Evolutionary conservation across 2,329 filamentous ascomycete species (phyloP).

Genomic region (Cercospora canescens): DNA sequence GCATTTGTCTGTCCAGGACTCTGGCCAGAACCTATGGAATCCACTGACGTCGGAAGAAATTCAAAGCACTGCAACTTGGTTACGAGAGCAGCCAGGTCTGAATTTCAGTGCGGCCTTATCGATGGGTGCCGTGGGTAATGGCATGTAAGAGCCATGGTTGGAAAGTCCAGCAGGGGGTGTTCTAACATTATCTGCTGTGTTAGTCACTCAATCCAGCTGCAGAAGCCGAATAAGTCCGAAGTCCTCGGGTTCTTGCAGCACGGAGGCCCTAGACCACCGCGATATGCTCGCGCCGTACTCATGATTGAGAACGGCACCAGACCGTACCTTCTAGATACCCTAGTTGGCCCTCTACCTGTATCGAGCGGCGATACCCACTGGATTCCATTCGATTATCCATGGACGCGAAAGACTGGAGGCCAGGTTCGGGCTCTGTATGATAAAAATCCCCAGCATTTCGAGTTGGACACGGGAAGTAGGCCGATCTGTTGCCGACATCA

Average conservation of each 20-base stretch:
- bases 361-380: not conserved
- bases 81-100: not conserved
- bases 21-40: not conserved
- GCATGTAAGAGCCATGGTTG: not conserved
- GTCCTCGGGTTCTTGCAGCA: not conserved
- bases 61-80: not conserved
- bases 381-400: not conserved
- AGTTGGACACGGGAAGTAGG: not conserved
- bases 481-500: conserved; percentile 39
- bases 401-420: not conserved
- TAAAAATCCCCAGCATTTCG: too few relatives aligned
- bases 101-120: not conserved
- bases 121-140: not conserved
- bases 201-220: not conserved
- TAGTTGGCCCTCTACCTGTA: not conserved
- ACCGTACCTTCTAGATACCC: not conserved
- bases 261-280: not conserved
- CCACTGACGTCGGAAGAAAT: not conserved
- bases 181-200: not conserved
- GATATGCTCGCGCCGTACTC: not conserved
- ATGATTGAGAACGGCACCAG: not conserved
- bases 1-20: not conserved
- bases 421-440: not conserved
- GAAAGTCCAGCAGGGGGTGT: not conserved
- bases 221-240: not conserved